Conservation (phyloP, 106 monocot genomes). For the Dendrobium huoshanense region DNA sequence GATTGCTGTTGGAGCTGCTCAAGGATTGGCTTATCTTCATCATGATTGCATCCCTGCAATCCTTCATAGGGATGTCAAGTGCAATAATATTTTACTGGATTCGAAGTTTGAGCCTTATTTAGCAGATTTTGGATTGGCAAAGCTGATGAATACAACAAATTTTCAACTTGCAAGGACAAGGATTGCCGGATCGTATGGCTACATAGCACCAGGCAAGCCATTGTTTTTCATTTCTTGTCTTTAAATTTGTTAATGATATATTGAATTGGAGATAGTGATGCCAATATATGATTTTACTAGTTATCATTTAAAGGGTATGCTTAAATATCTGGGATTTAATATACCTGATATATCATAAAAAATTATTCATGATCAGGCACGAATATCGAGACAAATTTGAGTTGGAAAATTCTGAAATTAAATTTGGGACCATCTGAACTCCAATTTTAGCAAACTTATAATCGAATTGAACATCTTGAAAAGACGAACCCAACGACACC, state of each 20-base stretch:
- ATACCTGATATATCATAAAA: no score
- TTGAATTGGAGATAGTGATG: background rate
- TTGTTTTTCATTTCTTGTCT: background rate
- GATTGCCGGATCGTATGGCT: slow-evolving; percentile 89
- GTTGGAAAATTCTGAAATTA: no score
- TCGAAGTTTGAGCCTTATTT: slow-evolving; percentile 74
- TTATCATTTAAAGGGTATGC: no score
- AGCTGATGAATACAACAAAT: slow-evolving; percentile 70
- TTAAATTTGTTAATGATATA: background rate
- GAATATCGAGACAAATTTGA: no score
- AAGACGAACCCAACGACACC: no score
- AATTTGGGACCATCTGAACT: no score
- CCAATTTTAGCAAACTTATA: no score
- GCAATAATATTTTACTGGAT: slow-evolving; percentile 87
- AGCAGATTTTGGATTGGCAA: slow-evolving; percentile 94
- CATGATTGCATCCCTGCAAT: slow-evolving; percentile 89
- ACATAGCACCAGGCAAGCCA: slow-evolving; percentile 91
- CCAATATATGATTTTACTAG: background rate
- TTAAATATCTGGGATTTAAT: no score
- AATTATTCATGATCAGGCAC: no score
- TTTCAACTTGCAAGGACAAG: slow-evolving; percentile 80
- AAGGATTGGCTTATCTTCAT: slow-evolving; percentile 87
- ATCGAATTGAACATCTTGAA: no score
- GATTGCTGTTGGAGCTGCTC: slow-evolving; percentile 77
- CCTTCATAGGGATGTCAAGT: slow-evolving; percentile 89